Conservation (phyloP, 805 yeast species). For the Kodamaea restingae region DNA sequence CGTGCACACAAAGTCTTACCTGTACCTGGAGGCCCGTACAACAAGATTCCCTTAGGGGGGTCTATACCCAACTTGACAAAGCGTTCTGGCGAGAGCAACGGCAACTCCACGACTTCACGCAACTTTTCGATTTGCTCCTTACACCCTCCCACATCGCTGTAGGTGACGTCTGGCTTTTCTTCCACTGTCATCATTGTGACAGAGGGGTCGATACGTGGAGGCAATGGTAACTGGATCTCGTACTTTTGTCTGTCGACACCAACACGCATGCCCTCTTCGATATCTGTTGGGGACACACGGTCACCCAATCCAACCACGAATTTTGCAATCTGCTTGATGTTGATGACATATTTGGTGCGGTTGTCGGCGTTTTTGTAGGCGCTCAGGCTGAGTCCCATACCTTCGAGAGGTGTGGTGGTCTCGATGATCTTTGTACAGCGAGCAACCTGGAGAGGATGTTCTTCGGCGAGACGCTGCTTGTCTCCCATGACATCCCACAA, state of each 20-base stretch:
- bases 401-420: slow-evolving; percentile 33
- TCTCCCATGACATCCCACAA: slow-evolving; percentile 98
- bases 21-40: slow-evolving; percentile 98
- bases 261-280: slow-evolving; percentile 99
- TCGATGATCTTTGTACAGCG: slow-evolving; percentile 96
- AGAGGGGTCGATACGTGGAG: slow-evolving; percentile 95
- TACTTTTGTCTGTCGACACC: slow-evolving; percentile 98
- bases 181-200: slow-evolving; percentile 99
- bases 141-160: slow-evolving; percentile 97
- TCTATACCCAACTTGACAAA: slow-evolving; percentile 96
- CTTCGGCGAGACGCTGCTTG: slow-evolving; percentile 86
- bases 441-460: slow-evolving; percentile 96
- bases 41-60: slow-evolving; percentile 96
- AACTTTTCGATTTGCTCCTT: slow-evolving; percentile 96
- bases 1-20: slow-evolving; percentile 98
- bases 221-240: slow-evolving; percentile 94
- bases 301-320: slow-evolving; percentile 96
- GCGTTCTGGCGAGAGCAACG: slow-evolving; percentile 90
- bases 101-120: slow-evolving; percentile 94
- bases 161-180: slow-evolving; percentile 98
- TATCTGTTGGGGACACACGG: slow-evolving; percentile 96
- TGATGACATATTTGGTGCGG: slow-evolving; percentile 89
- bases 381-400: slow-evolving; percentile 25
- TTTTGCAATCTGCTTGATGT: slow-evolving; percentile 96
- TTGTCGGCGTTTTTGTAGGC: slow-evolving; percentile 62